Percentiles rank a stretch among this genome's conserved stretches.
phyloP scores from a whole-genome alignment of 2,329 filamentous ascomycete species.

The Aureobasidium sp. region DNA sequence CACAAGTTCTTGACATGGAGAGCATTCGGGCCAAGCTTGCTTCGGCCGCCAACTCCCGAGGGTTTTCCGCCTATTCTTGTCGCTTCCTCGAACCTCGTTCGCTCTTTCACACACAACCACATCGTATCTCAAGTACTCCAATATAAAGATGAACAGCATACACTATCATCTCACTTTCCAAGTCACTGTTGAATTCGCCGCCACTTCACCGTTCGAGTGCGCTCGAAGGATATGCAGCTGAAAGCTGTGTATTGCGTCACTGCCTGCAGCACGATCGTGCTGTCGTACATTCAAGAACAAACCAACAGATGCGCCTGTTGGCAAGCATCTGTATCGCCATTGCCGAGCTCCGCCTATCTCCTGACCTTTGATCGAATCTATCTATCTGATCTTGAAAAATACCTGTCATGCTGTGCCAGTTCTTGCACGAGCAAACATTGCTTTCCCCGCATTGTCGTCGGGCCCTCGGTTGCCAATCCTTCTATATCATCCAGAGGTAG shows the following conservation, averaged over 20 bases:
- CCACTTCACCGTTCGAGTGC: neutral
- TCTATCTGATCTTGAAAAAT: neutral
- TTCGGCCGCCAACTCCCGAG: neutral
- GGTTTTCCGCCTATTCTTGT: neutral
- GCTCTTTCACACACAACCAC: neutral
- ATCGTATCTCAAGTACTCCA: neutral
- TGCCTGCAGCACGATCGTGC: neutral
- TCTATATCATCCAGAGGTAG: neutral
- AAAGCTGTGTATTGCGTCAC: neutral
- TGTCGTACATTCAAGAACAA: neutral
- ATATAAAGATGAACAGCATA: neutral
- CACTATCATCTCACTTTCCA: neutral
- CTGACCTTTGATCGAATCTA: neutral
- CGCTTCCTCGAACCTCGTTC: neutral
- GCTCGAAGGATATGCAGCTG: neutral
- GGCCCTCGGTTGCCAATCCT: slow-evolving; percentile 7
- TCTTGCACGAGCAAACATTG: neutral
- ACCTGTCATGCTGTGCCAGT: neutral
- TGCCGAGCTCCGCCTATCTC: neutral
- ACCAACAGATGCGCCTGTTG: neutral
- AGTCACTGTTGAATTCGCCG: neutral
- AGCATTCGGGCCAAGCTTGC: neutral
- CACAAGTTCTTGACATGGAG: neutral
- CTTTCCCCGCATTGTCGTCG: slow-evolving; percentile 12
- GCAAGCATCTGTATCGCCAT: neutral